Evolutionary conservation across 495 filamentous ascomycete genomes (phyloP), one percentile per base, ranked within the genome.

Genomic region (Penicillium longicatenatum): DNA sequence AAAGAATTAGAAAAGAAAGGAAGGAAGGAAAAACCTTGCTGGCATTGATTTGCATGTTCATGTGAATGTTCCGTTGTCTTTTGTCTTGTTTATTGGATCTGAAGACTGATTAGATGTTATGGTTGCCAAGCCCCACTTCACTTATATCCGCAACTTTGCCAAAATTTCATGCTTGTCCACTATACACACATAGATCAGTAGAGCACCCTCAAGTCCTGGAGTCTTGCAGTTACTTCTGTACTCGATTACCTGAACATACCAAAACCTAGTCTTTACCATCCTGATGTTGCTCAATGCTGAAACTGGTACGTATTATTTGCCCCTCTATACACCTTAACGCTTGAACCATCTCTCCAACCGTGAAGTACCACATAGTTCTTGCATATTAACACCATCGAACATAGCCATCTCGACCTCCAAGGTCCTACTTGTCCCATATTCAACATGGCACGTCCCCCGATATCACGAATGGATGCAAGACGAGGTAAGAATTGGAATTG

Each of bases 401-500:
- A 16, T 41, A 93, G 91, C 88, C 21, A 67, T 95, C 50, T 84
- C 83, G 7, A 89, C 88, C 3, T 70, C 81, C 1, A 77, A 75
- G 41, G 73, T 88, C 44, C 79, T 94, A 19, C 79, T 97, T 30
- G 91, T 96, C 41, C 92, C 92, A 6, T 97, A 97, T 66, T 90
- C 88, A 35, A 72, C 75, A 54, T 86, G 84, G 72, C 92, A 97
- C 75, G 92, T 97, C 33, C 80, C 79, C 9, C 86, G 78, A 3
- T 97, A 97, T 62, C 89, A 96, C 61, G 74, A 83, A 65, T 97
- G 92, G 92, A 96, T 97, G 92, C 79, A 93, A 79, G 88, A 94
- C 63, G 81, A 86, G 55, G 91, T 93, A 75, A 52, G 68, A 57
- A 52, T 30, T n/a, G 3, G 8, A 1, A n/a, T 39, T 6, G 29